Base-by-base conservation (phyloP, 1,139 yeast species). In the Magnusiomyces fungicola region DNA sequence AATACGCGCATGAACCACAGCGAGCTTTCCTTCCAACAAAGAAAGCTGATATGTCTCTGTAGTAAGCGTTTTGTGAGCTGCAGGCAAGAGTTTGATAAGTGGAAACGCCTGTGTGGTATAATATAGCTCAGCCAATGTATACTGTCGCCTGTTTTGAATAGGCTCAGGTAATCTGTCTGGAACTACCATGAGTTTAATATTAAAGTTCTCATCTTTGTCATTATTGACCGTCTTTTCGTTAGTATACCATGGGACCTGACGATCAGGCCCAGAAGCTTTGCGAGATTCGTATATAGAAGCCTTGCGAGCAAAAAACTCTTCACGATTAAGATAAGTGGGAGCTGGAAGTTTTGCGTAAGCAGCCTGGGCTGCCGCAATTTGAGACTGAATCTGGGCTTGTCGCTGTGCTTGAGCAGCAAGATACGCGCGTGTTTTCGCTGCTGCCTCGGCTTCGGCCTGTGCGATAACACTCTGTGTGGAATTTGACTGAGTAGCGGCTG, bases 81-180 rank as follows among this genome's bases (percentile, higher is more conserved):
- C 78, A 0, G 96, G 92, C 32, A 92, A 71, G 29, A 90, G 69
- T 61, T 85, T 88, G 14, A 85, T 81, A 44, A 90, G 68, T 0
- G 97, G 97, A 43, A 88, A 71, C 0, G 96, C 83, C 62, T 90
- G 96, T 1, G 96, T 86, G 51, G 87, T 77, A 61, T 87, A 89
- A 61, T 84, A 87, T 38, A 92, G 69, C 61, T 90, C 97, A 0
- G 96, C 87, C 54, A 90, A 70, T 1, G 97, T 84, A 3, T 18
- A 23, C 19, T 32, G 37, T 29, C 60, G 55, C 7, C 64, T 50
- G 16, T 59, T 54, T 45, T 58, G 63, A 4, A 63, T 61, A 9
- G 68, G 68, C 29, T 64, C 68, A 0, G 71, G 69, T 1, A 68
- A 53, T 16, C 63, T 51, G 33, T 65, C 64, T 1, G 71, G 71